Evolutionary conservation across 2,329 filamentous ascomycete genomes (phyloP).

Genomic region (Arthroderma sp.): DNA sequence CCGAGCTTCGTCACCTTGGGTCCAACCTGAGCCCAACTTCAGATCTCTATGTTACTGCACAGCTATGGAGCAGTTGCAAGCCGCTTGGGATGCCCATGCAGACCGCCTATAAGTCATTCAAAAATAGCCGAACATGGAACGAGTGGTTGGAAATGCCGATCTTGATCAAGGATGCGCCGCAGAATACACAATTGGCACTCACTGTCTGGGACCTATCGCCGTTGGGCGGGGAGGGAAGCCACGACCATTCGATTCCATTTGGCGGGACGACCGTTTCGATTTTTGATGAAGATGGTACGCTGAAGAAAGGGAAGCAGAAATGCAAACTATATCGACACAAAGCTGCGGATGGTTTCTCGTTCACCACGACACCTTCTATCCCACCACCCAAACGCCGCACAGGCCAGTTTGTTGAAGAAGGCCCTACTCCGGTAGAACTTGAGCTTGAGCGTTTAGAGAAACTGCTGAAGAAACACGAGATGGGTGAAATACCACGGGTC

Average conservation of each 20-base stretch:
- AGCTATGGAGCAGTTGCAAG: conserved; percentile 93
- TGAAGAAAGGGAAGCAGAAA: conserved; percentile 86
- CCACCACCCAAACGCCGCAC: conserved; percentile 44
- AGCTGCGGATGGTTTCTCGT: conserved; percentile 72
- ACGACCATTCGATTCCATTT: conserved; percentile 75
- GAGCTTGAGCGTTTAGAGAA: conserved; percentile 83
- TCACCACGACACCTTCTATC: conserved; percentile 64
- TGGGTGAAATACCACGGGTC: conserved; percentile 85
- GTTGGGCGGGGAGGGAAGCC: conserved; percentile 54
- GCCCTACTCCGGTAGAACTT: conserved; percentile 56
- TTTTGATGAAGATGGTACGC: conserved; percentile 85
- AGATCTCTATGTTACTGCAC: conserved; percentile 83
- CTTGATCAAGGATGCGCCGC: conserved; percentile 67
- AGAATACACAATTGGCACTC: conserved; percentile 73
- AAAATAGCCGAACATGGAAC: conserved; percentile 64
- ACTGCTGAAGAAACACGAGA: conserved; percentile 93
- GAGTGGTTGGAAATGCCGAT: conserved; percentile 90
- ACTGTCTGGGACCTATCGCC: conserved; percentile 93
- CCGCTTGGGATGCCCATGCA: conserved; percentile 83
- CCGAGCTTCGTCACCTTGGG: conserved; percentile 74
- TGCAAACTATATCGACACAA: conserved; percentile 73
- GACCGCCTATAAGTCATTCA: conserved; percentile 86
- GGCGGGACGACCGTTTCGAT: conserved; percentile 83
- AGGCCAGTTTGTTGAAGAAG: conserved; percentile 36
- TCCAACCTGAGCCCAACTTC: conserved; percentile 73